Conservation (phyloP, 2,329 filamentous ascomycete species). For the Scedosporium aurantiacum region DNA sequence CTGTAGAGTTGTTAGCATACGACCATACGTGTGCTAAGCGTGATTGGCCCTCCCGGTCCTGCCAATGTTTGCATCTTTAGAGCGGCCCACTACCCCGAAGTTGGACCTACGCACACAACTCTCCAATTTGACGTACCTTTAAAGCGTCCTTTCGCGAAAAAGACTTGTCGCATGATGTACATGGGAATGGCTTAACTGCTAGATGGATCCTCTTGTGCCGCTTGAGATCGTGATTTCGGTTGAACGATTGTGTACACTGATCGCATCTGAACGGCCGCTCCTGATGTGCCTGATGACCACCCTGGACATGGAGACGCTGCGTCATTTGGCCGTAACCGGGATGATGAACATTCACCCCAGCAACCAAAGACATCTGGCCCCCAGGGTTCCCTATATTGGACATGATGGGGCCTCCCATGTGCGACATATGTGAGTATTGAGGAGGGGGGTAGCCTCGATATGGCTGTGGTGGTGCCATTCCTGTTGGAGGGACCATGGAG, state of each 20-base stretch:
- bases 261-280: constrained; percentile 95
- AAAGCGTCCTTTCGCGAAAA: constrained; percentile 94
- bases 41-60: too few relatives aligned
- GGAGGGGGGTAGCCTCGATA: constrained; percentile 33
- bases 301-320: constrained; percentile 50
- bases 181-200: constrained; percentile 91
- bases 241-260: constrained; percentile 85
- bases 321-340: constrained; percentile 35
- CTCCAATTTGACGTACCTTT: constrained; percentile 55
- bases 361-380: constrained; percentile 60
- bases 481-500: constrained; percentile 10
- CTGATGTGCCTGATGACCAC: constrained; percentile 24
- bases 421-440: constrained; percentile 16
- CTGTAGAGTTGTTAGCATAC: constrained; percentile 20
- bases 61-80: neutral
- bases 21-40: too few relatives aligned
- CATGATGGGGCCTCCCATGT: constrained; percentile 48
- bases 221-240: constrained; percentile 91
- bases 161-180: constrained; percentile 83
- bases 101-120: neutral
- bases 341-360: constrained; percentile 18
- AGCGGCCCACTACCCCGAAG: too few relatives aligned
- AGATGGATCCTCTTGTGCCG: constrained; percentile 91
- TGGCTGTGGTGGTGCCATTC: constrained; percentile 37
- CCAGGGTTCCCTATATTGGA: constrained; percentile 68